A percentile compares a stretch with the other conserved stretches of the same genome.
These are phyloP conservation scores for Gentiana macrophylla DNA, from an alignment of 257 asterid genomes.

Conservation along the genomic window DNA sequence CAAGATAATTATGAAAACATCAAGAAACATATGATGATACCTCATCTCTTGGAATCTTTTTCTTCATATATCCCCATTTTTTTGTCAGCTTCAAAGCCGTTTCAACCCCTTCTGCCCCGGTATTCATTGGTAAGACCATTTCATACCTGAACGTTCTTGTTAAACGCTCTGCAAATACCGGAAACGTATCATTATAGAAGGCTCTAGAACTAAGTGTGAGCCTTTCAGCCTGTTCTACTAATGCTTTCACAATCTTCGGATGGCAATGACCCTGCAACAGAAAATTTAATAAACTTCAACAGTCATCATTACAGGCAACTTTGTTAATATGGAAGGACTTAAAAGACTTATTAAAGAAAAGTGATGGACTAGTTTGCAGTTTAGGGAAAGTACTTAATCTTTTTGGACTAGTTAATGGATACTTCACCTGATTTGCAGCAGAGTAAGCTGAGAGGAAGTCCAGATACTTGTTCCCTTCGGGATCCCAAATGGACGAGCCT, in stretches of 20 bases:
- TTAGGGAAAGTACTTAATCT: no score
- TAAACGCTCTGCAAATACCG: slow-evolving; percentile 65
- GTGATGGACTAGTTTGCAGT: no score
- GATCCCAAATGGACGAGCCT: slow-evolving; percentile 84
- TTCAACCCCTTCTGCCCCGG: slow-evolving; percentile 99
- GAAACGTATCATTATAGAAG: slow-evolving; percentile 75
- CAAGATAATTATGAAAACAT: no score
- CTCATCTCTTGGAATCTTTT: slow-evolving; percentile 75
- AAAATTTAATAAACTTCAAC: slow-evolving; percentile 1
- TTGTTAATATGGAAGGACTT: not conserved
- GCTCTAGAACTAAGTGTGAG: slow-evolving; percentile 98
- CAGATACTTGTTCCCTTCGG: slow-evolving; percentile 86
- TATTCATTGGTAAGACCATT: slow-evolving; percentile 94
- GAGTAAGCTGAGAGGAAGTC: slow-evolving; percentile 97
- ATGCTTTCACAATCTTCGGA: slow-evolving; percentile 81
- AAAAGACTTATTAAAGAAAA: no score
- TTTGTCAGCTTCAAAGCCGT: slow-evolving; percentile 87
- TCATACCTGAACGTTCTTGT: slow-evolving; percentile 84
- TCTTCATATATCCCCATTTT: slow-evolving; percentile 91
- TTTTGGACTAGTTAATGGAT: not conserved
- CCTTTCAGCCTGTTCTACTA: slow-evolving; percentile 68
- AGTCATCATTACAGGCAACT: not conserved
- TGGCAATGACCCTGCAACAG: slow-evolving; percentile 87
- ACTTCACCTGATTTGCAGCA: slow-evolving; percentile 85
- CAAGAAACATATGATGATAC: slow-evolving; percentile 15